Conservation (phyloP, 108 stramenopile genomes). For the Discostella pseudostelligera region DNA sequence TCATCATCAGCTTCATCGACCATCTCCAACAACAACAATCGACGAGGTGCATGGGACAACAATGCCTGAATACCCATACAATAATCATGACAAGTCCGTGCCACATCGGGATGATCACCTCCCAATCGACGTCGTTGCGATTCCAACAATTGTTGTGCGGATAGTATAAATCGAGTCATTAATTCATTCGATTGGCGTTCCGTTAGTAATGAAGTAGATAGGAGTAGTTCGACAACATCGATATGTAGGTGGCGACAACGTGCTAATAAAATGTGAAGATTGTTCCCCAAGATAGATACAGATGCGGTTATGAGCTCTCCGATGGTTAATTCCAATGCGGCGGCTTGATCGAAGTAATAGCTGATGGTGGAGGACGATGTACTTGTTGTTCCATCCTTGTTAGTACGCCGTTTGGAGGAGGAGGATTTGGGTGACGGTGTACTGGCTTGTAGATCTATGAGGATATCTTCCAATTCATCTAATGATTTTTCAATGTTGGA, state of each 20-base stretch:
- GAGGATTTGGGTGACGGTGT: slow-evolving; percentile 10
- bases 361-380: no score
- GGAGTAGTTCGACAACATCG: slow-evolving; percentile 53
- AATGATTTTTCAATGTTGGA: slow-evolving; percentile 64
- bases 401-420: slow-evolving; percentile 3
- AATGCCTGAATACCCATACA: slow-evolving; percentile 52
- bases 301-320: slow-evolving; percentile 60
- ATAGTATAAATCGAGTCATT: slow-evolving; percentile 50
- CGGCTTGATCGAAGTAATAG: slow-evolving; percentile 43
- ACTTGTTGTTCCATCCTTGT: neutral
- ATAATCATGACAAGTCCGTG: slow-evolving; percentile 43
- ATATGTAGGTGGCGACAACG: slow-evolving; percentile 63
- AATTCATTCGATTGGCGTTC: slow-evolving; percentile 32
- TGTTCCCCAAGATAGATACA: slow-evolving; percentile 49
- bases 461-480: slow-evolving; percentile 60
- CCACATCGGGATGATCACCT: slow-evolving; percentile 42
- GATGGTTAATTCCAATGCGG: slow-evolving; percentile 59
- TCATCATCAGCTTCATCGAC: slow-evolving; percentile 16
- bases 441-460: slow-evolving; percentile 38
- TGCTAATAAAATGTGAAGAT: slow-evolving; percentile 58
- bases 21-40: slow-evolving; percentile 41
- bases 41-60: slow-evolving; percentile 55
- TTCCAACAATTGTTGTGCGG: slow-evolving; percentile 27
- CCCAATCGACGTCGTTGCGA: slow-evolving; percentile 28
- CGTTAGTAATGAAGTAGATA: slow-evolving; percentile 16